A percentile compares a stretch with the other conserved stretches of the same genome.
phyloP scores from a whole-genome alignment of 177 flowering plant genomes.

The Vitis hybrid region DNA sequence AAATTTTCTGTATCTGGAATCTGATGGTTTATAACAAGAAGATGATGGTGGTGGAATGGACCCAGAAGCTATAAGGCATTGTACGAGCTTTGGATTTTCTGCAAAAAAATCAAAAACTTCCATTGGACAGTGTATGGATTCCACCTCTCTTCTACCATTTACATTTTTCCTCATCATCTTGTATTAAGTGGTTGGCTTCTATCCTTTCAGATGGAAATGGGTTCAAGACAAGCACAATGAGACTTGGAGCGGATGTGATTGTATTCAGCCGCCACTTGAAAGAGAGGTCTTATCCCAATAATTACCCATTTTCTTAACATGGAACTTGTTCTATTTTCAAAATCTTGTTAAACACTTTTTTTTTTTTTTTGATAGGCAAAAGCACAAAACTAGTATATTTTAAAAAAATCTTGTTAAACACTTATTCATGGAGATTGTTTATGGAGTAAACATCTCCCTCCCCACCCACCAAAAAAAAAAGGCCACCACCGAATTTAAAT shows the following conservation, averaged over 20 bases:
- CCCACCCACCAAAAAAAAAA: too few species aligned
- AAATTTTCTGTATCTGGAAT: background rate
- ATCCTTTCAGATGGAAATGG: constrained; percentile 97
- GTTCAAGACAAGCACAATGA: constrained; percentile 96
- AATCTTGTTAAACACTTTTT: too few species aligned
- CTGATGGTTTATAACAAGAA: constrained; percentile 15
- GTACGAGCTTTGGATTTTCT: constrained; percentile 98
- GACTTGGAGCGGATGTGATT: constrained; percentile 95
- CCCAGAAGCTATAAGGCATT: constrained; percentile 76
- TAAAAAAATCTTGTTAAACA: too few species aligned
- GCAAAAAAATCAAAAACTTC: constrained; percentile 69
- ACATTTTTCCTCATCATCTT: background rate
- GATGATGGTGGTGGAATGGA: constrained; percentile 99
- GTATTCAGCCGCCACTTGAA: constrained; percentile 74
- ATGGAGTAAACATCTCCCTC: too few species aligned
- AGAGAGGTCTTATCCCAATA: constrained; percentile 45
- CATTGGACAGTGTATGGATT: constrained; percentile 79
- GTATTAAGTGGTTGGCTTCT: constrained; percentile 29
- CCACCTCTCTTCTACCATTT: background rate
- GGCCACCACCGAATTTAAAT: too few species aligned
- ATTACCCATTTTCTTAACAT: background rate
- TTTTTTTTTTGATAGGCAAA: too few species aligned
- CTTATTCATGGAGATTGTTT: too few species aligned
- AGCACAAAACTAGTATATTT: too few species aligned
- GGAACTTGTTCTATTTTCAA: too few species aligned